Conservation (phyloP, 257 asterid species). For the Paulownia fortunei region DNA sequence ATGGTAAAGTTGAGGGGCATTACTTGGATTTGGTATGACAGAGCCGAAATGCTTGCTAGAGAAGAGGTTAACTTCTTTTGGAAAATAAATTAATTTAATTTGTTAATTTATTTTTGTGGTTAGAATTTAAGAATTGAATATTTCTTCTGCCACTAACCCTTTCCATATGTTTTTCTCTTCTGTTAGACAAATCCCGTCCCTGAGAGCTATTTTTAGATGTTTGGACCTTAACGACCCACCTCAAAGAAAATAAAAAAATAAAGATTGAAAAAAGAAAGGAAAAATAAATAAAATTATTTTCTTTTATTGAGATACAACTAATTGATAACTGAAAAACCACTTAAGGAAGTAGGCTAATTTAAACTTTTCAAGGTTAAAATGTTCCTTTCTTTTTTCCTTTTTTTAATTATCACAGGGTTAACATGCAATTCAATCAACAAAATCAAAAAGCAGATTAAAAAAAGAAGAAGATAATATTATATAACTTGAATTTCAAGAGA, state of each 20-base stretch:
- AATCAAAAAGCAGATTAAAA: too few species aligned
- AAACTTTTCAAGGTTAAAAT: neutral
- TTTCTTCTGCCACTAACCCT: slow-evolving; percentile 38
- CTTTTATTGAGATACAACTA: too few species aligned
- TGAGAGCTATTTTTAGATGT: neutral
- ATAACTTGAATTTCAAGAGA: too few species aligned
- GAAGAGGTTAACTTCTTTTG: slow-evolving; percentile 32
- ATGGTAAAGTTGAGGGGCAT: neutral
- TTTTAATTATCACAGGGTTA: neutral
- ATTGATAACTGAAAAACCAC: too few species aligned
- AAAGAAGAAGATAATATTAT: too few species aligned
- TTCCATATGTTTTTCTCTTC: slow-evolving; percentile 28
- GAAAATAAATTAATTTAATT: slow-evolving; percentile 4
- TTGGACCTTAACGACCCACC: neutral
- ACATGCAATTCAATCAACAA: neutral
- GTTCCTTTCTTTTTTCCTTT: neutral
- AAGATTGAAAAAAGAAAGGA: too few species aligned
- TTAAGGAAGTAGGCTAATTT: neutral
- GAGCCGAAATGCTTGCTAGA: slow-evolving; percentile 42
- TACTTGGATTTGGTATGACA: slow-evolving; percentile 16
- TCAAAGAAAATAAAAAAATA: neutral
- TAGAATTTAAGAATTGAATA: slow-evolving; percentile 39
- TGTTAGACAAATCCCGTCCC: neutral
- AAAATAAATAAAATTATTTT: neutral
- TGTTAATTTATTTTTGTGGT: slow-evolving; percentile 35